These are phyloP conservation scores for Colletotrichum spaethianum DNA, from an alignment of 2,329 filamentous ascomycete species.

Conservation along the genomic window DNA sequence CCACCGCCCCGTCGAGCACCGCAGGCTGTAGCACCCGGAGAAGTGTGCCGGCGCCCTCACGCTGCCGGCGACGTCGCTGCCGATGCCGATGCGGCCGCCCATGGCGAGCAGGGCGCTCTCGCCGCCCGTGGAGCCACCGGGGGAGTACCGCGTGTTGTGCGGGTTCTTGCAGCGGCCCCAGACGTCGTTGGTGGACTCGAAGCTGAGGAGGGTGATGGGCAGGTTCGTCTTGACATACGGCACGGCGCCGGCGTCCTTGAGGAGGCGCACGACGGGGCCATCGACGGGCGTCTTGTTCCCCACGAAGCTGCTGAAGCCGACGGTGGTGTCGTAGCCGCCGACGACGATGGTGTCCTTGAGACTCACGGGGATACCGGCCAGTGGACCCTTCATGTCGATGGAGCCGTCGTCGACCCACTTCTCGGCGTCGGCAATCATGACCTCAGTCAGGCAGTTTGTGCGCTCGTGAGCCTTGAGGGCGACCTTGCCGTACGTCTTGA, in stretches of 20 bases:
- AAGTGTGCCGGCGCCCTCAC: conserved; percentile 91
- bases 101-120: conserved; percentile 87
- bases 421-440: conserved; percentile 85
- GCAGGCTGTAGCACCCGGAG: conserved; percentile 88
- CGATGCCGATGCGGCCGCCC: conserved; percentile 88
- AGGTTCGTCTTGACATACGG: conserved; percentile 95
- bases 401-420: conserved; percentile 72
- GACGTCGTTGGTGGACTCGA: conserved; percentile 83
- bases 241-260: conserved; percentile 90
- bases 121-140: conserved; percentile 90
- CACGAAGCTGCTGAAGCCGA: conserved; percentile 83
- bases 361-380: conserved; percentile 89
- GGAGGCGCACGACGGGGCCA: conserved; percentile 79
- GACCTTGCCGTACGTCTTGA: conserved; percentile 90
- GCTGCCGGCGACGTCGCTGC: conserved; percentile 91
- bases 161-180: conserved; percentile 90
- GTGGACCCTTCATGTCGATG: conserved; percentile 82
- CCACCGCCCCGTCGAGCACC: conserved; percentile 92
- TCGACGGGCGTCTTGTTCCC: conserved; percentile 77
- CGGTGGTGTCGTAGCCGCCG: conserved; percentile 84
- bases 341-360: conserved; percentile 87
- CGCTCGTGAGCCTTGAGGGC: conserved; percentile 86
- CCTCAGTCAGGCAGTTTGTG: conserved; percentile 92
- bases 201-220: conserved; percentile 88
- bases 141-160: conserved; percentile 86